Evolutionary conservation across 1,139 yeast species (phyloP).

Genomic region (Blastobotrys malaysiensis): DNA sequence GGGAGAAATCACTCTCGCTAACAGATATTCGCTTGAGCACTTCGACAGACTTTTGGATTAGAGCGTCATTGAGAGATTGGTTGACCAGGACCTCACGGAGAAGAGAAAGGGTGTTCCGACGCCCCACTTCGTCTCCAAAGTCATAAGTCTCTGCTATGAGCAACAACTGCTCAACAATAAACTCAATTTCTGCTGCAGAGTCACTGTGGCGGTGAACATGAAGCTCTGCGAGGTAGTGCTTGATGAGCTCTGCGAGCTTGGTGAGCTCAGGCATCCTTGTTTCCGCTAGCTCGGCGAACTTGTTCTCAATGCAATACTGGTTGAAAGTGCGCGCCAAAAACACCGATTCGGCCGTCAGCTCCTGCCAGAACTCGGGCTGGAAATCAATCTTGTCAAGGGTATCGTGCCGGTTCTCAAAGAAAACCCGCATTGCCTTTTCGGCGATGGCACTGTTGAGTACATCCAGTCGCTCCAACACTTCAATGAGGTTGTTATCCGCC

Average conservation of each 20-base stretch:
- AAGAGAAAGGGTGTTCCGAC: slow-evolving; percentile 72
- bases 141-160: slow-evolving; percentile 68
- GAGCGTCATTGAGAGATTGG: slow-evolving; percentile 44
- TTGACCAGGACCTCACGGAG: slow-evolving; percentile 43
- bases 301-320: slow-evolving; percentile 54
- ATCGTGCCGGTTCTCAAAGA: slow-evolving; percentile 61
- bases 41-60: slow-evolving; percentile 54
- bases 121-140: slow-evolving; percentile 86
- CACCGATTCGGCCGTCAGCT: slow-evolving; percentile 68
- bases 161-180: slow-evolving; percentile 69
- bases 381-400: slow-evolving; percentile 53
- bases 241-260: slow-evolving; percentile 55
- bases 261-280: slow-evolving; percentile 76
- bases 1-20: slow-evolving; percentile 76
- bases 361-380: slow-evolving; percentile 57
- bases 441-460: slow-evolving; percentile 63
- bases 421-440: slow-evolving; percentile 51
- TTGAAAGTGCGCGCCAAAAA: slow-evolving; percentile 66
- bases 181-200: slow-evolving; percentile 58
- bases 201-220: slow-evolving; percentile 34
- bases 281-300: slow-evolving; percentile 56
- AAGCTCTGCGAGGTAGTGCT: slow-evolving; percentile 48
- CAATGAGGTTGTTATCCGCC: slow-evolving; percentile 65
- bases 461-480: slow-evolving; percentile 63
- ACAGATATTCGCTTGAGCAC: slow-evolving; percentile 68